Base-by-base conservation (phyloP, 1,284 basidiomycete genomes). In the Phlebopus sp. region DNA sequence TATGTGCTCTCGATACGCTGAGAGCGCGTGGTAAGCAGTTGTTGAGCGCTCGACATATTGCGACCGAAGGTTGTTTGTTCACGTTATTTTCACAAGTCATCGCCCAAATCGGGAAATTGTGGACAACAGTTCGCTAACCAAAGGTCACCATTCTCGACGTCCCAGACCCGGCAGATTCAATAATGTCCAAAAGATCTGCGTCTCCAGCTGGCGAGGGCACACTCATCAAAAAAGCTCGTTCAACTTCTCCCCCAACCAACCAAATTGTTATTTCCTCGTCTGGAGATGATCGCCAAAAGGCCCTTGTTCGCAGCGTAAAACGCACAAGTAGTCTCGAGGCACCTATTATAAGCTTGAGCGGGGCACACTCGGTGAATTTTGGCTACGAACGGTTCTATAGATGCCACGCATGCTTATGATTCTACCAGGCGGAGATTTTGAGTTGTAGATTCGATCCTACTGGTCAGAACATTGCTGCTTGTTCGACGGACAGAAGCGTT, bases 401-500 rank as follows among this genome's bases (percentile, higher is more conserved):
- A n/a, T 23, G 29, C 18, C 60, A n/a, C 19, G 50, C 18, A 11
- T 46, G 37, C 36, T 49, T n/a, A 50, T 27, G 2, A 27, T 7
- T 13, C 17, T 19, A 44, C 14, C 37, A 90, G 86, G 83, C 76
- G 9, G 89, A 91, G 68, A 86, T 90, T 49, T 50, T 89, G 55
- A 85, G 84, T 56, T 89, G 86, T 69, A 75, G 86, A 52, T 91
- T 91, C 57, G 88, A 90, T 62, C 86, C 87, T 15, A 84, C 81
- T 1, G 89, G 89, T 7, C 85, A 90, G 67, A 88, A 90, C 56
- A 81, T 91, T 50, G 88, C 89, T 37, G 89, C 88, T 10, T 88
- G 84, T 63, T 90, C 87, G n/a, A 75, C 84, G 4, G 88, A 91
- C 64, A 72, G 87, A 58, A 81, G 82, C 50, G 79, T 91, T 48